Evolutionary conservation across 108 stramenopile genomes (phyloP), one percentile per base, ranked within the genome.

Genomic region (Schizochytrium sp.): DNA sequence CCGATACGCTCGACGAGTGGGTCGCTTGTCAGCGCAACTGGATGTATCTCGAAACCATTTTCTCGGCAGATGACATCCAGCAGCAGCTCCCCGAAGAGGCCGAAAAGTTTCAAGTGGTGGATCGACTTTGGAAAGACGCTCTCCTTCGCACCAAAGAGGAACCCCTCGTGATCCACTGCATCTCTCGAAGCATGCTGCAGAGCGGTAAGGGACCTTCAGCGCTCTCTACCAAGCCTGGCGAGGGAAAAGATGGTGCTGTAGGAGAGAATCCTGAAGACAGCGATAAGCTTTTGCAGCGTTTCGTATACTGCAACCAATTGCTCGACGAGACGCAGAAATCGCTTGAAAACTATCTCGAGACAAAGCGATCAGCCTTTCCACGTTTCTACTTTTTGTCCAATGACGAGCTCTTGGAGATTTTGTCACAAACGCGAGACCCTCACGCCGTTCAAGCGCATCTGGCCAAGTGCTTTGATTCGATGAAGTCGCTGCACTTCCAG

Each of bases 21-120:
- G 60, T 92, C 28, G 19, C 63, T 5, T 92, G 92, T 60, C 93
- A 93, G 89, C 92, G 93, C 41, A 91, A 93, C 72, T 95, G 94
- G 94, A 92, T 93, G 93, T 95, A 95, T 88, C 91, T 95, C 8
- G 94, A 95, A 87, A 94, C 92, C 10, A 95, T 95, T 8, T 95
- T 95, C 90, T 88, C 72, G 57, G 94, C 94, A 2, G 94, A 95
- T 72, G 94, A 95, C 88, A 95, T 95, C 34, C 93, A 93, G 92
- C 93, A 94, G 93, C 94, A 95, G 91, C 92, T 95, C 25, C 94
- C 94, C 4, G 92, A 76, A 25, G 94, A 95, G 90, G 87, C 93
- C 5, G 72, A 89, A 44, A 93, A 94, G 88, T 95, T 95, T 89
- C 59, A 60, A 14, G 51, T 83, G 4, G 94, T 95, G 16, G 92